phyloP scores from a whole-genome alignment of 169 alveolate species.

The Babesia caballi region DNA sequence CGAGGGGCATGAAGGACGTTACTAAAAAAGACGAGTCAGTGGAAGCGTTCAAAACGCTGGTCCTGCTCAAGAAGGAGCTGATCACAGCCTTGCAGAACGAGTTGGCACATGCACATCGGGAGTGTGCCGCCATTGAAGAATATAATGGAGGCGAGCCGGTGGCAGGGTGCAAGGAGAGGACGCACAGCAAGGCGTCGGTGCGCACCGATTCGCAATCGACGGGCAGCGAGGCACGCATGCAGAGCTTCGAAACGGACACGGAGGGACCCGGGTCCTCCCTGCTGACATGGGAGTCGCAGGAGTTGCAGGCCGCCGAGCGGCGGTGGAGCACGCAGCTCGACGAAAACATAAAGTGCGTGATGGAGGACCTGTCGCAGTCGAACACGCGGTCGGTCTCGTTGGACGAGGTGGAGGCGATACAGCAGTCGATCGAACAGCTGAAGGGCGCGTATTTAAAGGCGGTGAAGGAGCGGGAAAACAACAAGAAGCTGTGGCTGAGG shows the following conservation, averaged over 20 bases:
- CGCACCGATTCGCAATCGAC: background rate
- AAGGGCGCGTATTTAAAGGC: conserved; percentile 39
- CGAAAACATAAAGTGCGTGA: conserved; percentile 1
- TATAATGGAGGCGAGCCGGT: background rate
- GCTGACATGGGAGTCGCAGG: conserved; percentile 21
- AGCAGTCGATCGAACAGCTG: conserved; percentile 31
- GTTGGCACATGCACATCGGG: conserved; percentile 24
- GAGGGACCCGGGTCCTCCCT: background rate
- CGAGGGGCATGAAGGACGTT: background rate
- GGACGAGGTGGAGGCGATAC: conserved; percentile 22
- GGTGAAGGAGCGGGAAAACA: conserved; percentile 54
- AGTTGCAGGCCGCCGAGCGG: background rate
- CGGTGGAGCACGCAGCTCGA: conserved; percentile 17
- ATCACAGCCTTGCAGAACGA: conserved; percentile 32
- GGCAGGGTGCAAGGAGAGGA: background rate
- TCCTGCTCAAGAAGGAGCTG: conserved; percentile 22
- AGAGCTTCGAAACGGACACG: background rate
- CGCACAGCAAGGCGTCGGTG: background rate
- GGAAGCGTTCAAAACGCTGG: conserved; percentile 28
- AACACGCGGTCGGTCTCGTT: background rate
- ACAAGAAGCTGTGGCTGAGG: conserved; percentile 51
- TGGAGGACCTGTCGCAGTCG: background rate
- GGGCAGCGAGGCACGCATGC: background rate
- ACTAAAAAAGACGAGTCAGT: background rate
- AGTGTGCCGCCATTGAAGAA: conserved; percentile 13